Conservation (phyloP, 768 basidiomycete species). For the Pleurotus platypus region DNA sequence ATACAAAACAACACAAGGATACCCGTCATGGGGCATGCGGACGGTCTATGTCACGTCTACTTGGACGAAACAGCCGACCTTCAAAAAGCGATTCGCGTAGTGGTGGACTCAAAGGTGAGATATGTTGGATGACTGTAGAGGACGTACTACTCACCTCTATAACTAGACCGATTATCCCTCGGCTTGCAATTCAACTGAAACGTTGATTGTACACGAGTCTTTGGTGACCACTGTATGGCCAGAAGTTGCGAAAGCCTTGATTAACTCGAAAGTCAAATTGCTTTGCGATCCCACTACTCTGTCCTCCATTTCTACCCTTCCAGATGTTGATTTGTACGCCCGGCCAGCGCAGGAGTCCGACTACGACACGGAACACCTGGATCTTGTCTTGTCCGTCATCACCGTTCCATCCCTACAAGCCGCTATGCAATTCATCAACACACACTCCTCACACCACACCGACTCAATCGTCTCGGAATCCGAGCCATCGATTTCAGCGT, state of each 20-base stretch:
- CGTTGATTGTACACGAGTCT: slow-evolving; percentile 77
- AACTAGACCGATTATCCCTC: slow-evolving; percentile 87
- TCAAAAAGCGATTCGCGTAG: slow-evolving; percentile 78
- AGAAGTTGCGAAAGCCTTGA: slow-evolving; percentile 66
- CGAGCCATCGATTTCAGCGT: slow-evolving; percentile 56
- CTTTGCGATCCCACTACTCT: slow-evolving; percentile 74
- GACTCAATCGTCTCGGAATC: slow-evolving; percentile 90
- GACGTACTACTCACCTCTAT: not conserved
- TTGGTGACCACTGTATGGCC: slow-evolving; percentile 78
- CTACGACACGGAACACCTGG: slow-evolving; percentile 87
- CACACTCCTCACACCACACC: slow-evolving; percentile 93
- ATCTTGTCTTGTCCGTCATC: slow-evolving; percentile 78
- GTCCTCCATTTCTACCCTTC: slow-evolving; percentile 40
- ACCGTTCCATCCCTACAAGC: slow-evolving; percentile 63
- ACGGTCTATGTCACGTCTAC: slow-evolving; percentile 90
- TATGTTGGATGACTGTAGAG: slow-evolving; percentile 2
- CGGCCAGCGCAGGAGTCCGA: slow-evolving; percentile 52
- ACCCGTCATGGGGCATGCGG: slow-evolving; percentile 98
- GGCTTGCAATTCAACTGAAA: slow-evolving; percentile 93
- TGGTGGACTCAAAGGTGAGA: slow-evolving; percentile 85
- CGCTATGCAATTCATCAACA: slow-evolving; percentile 89
- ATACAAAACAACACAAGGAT: slow-evolving; percentile 92
- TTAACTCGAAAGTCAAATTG: slow-evolving; percentile 68
- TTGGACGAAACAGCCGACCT: slow-evolving; percentile 79
- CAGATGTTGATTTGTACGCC: slow-evolving; percentile 45